Conservation (phyloP, 1,284 basidiomycete genomes). For the Ceratobasidium sp. region DNA sequence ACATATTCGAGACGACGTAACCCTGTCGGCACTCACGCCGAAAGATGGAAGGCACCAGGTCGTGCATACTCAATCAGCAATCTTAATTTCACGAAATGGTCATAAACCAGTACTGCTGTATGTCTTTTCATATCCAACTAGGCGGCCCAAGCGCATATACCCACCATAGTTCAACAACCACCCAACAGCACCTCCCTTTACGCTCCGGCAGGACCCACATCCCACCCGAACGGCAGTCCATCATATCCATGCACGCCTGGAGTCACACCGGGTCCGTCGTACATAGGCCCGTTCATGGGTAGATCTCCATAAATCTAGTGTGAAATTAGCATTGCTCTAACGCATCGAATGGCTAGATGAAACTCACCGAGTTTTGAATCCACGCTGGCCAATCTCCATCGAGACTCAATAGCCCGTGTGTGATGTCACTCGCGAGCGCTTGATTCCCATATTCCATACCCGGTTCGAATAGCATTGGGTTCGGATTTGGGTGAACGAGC, state of each 20-base stretch:
- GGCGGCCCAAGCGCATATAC: no score
- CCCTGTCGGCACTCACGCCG: no score
- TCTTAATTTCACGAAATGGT: no score
- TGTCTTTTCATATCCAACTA: no score
- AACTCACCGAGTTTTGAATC: constrained; percentile 34
- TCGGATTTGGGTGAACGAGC: neutral
- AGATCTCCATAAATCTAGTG: constrained; percentile 28
- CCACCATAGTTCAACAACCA: no score
- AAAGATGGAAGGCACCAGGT: no score
- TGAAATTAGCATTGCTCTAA: neutral
- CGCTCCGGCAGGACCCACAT: neutral
- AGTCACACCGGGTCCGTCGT: neutral
- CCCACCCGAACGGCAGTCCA: neutral
- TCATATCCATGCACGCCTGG: neutral
- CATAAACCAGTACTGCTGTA: no score
- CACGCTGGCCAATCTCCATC: constrained; percentile 31
- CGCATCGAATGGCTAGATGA: neutral
- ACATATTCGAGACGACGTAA: no score
- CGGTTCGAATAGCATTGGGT: neutral
- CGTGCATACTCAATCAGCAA: no score
- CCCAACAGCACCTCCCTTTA: no score
- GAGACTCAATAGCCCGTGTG: constrained; percentile 21
- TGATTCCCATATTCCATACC: constrained; percentile 2
- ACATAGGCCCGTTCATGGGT: neutral
- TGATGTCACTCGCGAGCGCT: constrained; percentile 14